A percentile compares a stretch with the other conserved stretches of the same genome.
phyloP scores from a whole-genome alignment of 75 land plant species.

The Pinus taeda region DNA sequence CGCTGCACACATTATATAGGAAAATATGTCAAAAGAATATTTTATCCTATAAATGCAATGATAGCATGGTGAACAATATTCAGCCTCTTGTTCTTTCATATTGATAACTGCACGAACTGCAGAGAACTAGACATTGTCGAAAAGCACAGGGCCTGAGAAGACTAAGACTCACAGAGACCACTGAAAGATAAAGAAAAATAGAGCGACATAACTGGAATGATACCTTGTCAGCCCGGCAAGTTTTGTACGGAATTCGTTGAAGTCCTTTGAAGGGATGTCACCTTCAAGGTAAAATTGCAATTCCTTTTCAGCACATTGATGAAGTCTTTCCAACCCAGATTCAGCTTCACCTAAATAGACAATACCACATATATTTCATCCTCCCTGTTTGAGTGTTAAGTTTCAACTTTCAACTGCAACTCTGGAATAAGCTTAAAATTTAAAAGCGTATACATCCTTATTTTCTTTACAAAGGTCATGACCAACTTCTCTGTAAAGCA shows the following conservation, averaged over 20 bases:
- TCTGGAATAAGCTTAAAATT: neutral
- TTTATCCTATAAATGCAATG: neutral
- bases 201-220: neutral
- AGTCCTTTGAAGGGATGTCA: slow-evolving; percentile 5
- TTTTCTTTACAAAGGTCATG: neutral
- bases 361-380: neutral
- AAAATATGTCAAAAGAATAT: neutral
- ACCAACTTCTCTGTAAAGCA: neutral
- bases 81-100: neutral
- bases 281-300: slow-evolving; percentile 17
- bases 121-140: neutral
- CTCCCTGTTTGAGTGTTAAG: neutral
- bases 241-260: slow-evolving; percentile 35
- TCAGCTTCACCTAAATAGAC: slow-evolving; percentile 31
- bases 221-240: slow-evolving; percentile 30
- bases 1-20: neutral
- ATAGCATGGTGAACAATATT: neutral
- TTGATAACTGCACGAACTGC: neutral
- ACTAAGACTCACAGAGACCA: neutral
- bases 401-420: neutral
- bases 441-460: neutral
- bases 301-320: slow-evolving; percentile 47
- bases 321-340: slow-evolving; percentile 37
- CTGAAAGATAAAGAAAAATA: neutral
- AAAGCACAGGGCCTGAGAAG: neutral